A percentile compares a stretch with the other conserved stretches of the same genome.
Conservation (phyloP, 2,329 filamentous ascomycete genomes). For the Xylariaceae sp. region DNA sequence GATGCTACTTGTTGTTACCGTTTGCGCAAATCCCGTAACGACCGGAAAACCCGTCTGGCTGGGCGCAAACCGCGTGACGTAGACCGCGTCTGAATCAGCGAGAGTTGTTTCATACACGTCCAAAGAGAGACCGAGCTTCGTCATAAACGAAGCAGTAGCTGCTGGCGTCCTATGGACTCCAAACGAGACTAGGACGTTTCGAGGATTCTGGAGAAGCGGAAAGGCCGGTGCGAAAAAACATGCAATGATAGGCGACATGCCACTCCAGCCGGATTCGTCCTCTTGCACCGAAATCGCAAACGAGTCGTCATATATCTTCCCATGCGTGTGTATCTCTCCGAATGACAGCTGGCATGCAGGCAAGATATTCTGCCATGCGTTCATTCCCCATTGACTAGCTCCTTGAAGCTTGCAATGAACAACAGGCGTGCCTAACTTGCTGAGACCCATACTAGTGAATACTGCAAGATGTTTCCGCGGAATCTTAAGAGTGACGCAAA, state of each 20-base stretch:
- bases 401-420: constrained; percentile 9
- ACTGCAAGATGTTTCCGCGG: constrained; percentile 12
- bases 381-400: too few relatives aligned
- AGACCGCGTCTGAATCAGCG: constrained; percentile 18
- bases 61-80: constrained; percentile 15
- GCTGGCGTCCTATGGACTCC: constrained; percentile 27
- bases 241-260: constrained; percentile 37
- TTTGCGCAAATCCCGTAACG: constrained; percentile 3
- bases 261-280: constrained; percentile 38
- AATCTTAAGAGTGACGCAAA: constrained; percentile 20
- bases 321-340: constrained; percentile 33
- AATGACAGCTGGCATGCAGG: constrained; percentile 41
- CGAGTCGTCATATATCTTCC: constrained; percentile 25
- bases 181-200: constrained; percentile 32
- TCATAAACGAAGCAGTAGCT: constrained; percentile 23
- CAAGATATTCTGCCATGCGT: constrained; percentile 24
- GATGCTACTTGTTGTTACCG: background rate
- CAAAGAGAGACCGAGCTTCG: constrained; percentile 28
- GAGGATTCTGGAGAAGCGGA: constrained; percentile 34
- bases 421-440: constrained; percentile 6
- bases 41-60: constrained; percentile 8
- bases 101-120: constrained; percentile 34
- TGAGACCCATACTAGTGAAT: background rate
- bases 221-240: constrained; percentile 39
- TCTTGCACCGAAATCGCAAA: constrained; percentile 33